Conservation (phyloP, 2,329 filamentous ascomycete species). For the Ciborinia camelliae region DNA sequence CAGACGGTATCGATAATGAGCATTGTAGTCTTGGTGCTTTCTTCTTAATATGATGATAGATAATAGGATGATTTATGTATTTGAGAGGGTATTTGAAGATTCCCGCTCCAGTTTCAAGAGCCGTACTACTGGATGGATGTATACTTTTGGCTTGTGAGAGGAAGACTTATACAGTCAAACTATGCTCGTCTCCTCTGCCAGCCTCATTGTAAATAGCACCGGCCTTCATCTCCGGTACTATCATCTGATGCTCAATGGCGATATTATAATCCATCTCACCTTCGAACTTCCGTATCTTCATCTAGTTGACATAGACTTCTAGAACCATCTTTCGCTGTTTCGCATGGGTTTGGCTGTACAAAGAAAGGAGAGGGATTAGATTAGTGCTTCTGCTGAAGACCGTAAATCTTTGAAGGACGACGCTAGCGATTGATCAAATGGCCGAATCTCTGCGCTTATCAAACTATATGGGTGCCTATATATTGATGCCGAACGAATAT, state of each 20-base stretch:
- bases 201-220: too few species aligned
- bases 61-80: background rate
- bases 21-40: accelerated
- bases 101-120: background rate
- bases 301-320: too few species aligned
- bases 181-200: background rate
- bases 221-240: background rate
- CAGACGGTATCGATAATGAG: background rate
- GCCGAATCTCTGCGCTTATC: too few species aligned
- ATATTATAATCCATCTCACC: background rate
- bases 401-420: too few species aligned
- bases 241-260: background rate
- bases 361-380: too few species aligned
- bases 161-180: background rate
- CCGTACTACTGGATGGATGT: background rate
- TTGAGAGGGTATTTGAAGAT: accelerated
- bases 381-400: too few species aligned
- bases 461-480: too few species aligned
- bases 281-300: background rate
- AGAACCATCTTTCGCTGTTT: too few species aligned
- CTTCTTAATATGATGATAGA: too few species aligned
- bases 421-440: too few species aligned
- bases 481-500: too few species aligned
- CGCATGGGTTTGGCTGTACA: too few species aligned
- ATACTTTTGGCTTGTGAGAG: background rate